Evolutionary conservation across 2,329 filamentous ascomycete genomes (phyloP).

Genomic region (Fusarium lateritium): DNA sequence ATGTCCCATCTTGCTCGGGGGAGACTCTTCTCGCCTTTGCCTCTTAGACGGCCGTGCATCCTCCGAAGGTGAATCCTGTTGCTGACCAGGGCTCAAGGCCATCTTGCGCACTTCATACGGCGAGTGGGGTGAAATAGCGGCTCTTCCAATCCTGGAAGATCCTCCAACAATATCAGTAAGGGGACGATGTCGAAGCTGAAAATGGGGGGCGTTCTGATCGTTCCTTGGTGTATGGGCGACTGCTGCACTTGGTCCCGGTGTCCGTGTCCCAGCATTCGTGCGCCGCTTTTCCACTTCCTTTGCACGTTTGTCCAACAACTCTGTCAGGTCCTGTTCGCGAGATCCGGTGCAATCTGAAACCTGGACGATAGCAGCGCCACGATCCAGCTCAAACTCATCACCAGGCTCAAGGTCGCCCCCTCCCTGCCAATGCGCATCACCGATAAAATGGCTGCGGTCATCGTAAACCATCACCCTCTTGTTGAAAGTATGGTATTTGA

Average conservation of each 20-base stretch:
- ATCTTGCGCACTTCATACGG: constrained; percentile 54
- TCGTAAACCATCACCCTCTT: constrained; percentile 93
- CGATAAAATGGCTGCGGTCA: constrained; percentile 82
- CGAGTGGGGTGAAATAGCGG: constrained; percentile 52
- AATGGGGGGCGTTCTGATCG: constrained; percentile 48
- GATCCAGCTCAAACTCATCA: constrained; percentile 85
- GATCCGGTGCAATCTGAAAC: constrained; percentile 82
- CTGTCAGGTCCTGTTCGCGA: constrained; percentile 83
- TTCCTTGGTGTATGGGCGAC: constrained; percentile 41
- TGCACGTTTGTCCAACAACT: constrained; percentile 78
- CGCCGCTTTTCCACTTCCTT: constrained; percentile 69
- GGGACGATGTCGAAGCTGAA: constrained; percentile 60
- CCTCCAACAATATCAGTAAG: constrained; percentile 58
- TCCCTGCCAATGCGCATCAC: constrained; percentile 85
- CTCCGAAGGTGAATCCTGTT: constrained; percentile 30
- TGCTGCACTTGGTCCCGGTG: constrained; percentile 41
- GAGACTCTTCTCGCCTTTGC: constrained; percentile 49
- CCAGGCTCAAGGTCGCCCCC: constrained; percentile 80
- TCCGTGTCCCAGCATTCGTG: constrained; percentile 60
- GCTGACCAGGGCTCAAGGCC: constrained; percentile 32
- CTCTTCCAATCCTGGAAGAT: constrained; percentile 52
- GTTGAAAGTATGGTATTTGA: constrained; percentile 93
- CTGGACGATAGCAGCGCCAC: constrained; percentile 82
- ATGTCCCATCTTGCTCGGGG: constrained; percentile 53
- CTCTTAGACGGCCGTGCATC: constrained; percentile 49